Evolutionary conservation across 768 basidiomycete species (phyloP).

Genomic region (Agaricus subrufescens): DNA sequence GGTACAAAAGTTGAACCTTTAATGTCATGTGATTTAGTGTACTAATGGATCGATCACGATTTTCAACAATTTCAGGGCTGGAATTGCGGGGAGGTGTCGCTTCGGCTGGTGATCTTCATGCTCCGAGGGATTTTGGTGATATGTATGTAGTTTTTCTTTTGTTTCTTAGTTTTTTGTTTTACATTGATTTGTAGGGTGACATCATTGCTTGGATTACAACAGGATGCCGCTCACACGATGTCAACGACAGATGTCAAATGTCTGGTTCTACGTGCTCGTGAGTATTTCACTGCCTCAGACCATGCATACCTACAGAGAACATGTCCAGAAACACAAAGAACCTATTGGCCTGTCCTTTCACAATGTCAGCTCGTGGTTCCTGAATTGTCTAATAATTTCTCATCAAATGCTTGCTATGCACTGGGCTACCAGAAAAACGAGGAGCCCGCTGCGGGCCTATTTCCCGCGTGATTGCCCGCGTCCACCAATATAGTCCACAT

Average conservation of each 20-base stretch:
- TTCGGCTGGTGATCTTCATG: conserved; percentile 58
- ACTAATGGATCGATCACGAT: no score
- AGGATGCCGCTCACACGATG: conserved; percentile 63
- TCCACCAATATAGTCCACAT: no score
- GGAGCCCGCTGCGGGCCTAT: not conserved
- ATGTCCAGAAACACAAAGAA: conserved; percentile 67
- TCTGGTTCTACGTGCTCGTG: conserved; percentile 68
- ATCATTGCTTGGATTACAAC: conserved; percentile 55
- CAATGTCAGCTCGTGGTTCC: conserved; percentile 68
- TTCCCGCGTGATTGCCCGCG: no score
- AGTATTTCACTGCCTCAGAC: conserved; percentile 22
- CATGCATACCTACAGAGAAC: not conserved
- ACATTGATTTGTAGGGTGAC: conserved; percentile 41
- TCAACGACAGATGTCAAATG: conserved; percentile 60
- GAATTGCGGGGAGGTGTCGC: conserved; percentile 60
- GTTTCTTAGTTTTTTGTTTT: not conserved
- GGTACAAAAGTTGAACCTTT: no score
- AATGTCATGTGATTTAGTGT: no score
- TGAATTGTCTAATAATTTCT: not conserved
- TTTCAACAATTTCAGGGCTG: no score
- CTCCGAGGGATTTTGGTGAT: conserved; percentile 71
- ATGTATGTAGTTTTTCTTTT: conserved; percentile 43
- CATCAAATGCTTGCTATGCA: no score
- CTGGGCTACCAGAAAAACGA: not conserved
- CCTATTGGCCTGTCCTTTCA: conserved; percentile 75